These are phyloP conservation scores for Papiliotrema laurentii DNA, from an alignment of 1,284 basidiomycete genomes.

Conservation along the genomic window DNA sequence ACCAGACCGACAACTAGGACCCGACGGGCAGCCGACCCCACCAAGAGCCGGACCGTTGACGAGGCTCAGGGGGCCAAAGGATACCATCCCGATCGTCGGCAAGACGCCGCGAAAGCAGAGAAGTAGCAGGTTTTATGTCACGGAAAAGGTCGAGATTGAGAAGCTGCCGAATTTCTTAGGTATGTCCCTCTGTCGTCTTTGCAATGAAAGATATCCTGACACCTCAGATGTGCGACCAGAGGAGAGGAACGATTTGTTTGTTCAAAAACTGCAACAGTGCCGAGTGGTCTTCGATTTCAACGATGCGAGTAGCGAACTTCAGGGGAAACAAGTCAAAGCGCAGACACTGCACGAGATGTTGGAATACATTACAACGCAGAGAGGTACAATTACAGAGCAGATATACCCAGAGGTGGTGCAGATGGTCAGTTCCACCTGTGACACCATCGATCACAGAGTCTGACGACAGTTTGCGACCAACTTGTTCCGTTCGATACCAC, in stretches of 20 bases:
- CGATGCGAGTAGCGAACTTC: constrained; percentile 90
- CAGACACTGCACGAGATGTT: constrained; percentile 98
- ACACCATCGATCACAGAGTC: background rate
- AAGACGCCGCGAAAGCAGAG: constrained; percentile 94
- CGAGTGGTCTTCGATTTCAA: constrained; percentile 98
- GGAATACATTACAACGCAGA: constrained; percentile 96
- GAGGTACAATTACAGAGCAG: constrained; percentile 92
- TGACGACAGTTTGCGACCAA: constrained; percentile 79
- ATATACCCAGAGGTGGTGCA: constrained; percentile 99
- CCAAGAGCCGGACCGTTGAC: constrained; percentile 50
- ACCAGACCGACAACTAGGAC: constrained; percentile 32
- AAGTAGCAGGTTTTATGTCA: constrained; percentile 92
- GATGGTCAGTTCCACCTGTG: constrained; percentile 65
- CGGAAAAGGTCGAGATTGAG: constrained; percentile 94
- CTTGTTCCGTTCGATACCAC: constrained; percentile 98
- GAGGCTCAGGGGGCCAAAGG: constrained; percentile 59
- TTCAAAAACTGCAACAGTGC: constrained; percentile 94
- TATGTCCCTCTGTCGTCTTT: constrained; percentile 49
- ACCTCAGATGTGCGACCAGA: constrained; percentile 77
- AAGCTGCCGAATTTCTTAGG: constrained; percentile 89
- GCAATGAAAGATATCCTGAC: background rate
- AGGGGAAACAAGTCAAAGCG: constrained; percentile 98
- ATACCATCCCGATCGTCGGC: constrained; percentile 89
- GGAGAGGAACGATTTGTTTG: constrained; percentile 86
- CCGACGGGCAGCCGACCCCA: constrained; percentile 46